Conservation (phyloP, 2,329 filamentous ascomycete genomes). For the Exserohilum rostratum region DNA sequence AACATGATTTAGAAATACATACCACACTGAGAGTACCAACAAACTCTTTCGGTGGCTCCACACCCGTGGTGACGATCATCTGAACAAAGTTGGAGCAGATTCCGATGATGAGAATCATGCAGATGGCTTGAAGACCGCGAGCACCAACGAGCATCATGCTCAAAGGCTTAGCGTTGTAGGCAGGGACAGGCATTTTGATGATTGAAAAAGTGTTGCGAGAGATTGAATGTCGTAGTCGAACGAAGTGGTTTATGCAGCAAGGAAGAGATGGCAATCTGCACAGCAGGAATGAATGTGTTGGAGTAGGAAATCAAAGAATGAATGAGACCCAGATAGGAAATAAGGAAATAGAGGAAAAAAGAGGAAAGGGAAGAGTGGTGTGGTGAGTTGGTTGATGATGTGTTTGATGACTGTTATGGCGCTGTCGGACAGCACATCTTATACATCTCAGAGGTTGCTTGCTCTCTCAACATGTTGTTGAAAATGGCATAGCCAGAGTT, state of each 20-base stretch:
- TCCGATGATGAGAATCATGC: constrained; percentile 78
- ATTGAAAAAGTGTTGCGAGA: constrained; percentile 20
- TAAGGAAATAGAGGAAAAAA: constrained; percentile 45
- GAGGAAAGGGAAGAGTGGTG: constrained; percentile 42
- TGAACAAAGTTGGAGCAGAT: constrained; percentile 82
- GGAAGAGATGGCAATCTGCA: constrained; percentile 43
- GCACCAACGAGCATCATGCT: constrained; percentile 79
- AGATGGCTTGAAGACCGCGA: constrained; percentile 72
- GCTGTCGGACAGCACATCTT: constrained; percentile 31
- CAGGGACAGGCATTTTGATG: constrained; percentile 60
- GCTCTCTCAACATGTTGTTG: constrained; percentile 26
- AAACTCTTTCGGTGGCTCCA: constrained; percentile 72
- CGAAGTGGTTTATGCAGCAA: constrained; percentile 31
- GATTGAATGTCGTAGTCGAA: constrained; percentile 27
- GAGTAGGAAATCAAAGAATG: constrained; percentile 13
- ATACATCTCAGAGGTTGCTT: constrained; percentile 29
- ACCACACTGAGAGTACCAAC: constrained; percentile 82
- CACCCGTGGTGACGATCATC: constrained; percentile 70
- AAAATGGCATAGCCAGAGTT: constrained; percentile 28
- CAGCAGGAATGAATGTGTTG: constrained; percentile 42
- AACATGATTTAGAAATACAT: constrained; percentile 49
- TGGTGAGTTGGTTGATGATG: constrained; percentile 41
- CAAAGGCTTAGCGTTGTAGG: constrained; percentile 69
- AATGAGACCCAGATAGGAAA: constrained; percentile 38
- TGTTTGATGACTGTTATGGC: constrained; percentile 38